Evolutionary conservation across 306 rosid genomes (phyloP).

Genomic region (Macrotyloma uniflorum): DNA sequence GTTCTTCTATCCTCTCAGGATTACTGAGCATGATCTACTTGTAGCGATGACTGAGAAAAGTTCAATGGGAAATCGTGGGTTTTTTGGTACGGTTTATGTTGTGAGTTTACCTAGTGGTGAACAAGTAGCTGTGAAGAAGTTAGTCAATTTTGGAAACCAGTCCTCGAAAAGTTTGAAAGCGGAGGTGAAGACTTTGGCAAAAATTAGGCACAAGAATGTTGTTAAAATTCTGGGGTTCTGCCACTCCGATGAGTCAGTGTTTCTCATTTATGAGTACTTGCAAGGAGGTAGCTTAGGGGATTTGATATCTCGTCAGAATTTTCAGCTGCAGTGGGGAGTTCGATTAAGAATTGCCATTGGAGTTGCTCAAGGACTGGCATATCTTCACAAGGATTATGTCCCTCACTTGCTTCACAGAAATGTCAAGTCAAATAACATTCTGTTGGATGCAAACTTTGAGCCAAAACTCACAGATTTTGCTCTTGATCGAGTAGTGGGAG

Average conservation of each 20-base stretch:
- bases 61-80: constrained; percentile 65
- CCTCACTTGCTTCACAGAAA: constrained; percentile 92
- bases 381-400: constrained; percentile 88
- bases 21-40: constrained; percentile 80
- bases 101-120: constrained; percentile 83
- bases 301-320: constrained; percentile 60
- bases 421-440: constrained; percentile 78
- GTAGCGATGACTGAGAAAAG: constrained; percentile 87
- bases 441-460: constrained; percentile 76
- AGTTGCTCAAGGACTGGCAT: constrained; percentile 88
- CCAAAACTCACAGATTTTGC: constrained; percentile 93
- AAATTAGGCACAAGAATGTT: constrained; percentile 88
- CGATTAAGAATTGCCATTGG: constrained; percentile 83
- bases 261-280: constrained; percentile 80
- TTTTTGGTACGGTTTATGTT: constrained; percentile 74
- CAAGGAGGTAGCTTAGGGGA: constrained; percentile 84
- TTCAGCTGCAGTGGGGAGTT: constrained; percentile 67
- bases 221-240: constrained; percentile 88
- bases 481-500: constrained; percentile 81
- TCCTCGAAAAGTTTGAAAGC: constrained; percentile 74
- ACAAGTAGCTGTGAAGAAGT: constrained; percentile 81
- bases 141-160: constrained; percentile 73
- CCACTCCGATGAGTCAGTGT: constrained; percentile 78
- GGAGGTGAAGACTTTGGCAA: constrained; percentile 87
- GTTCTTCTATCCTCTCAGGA: constrained; percentile 91